These are phyloP conservation scores for Teratosphaeria zuluensis DNA, from an alignment of 2,329 filamentous ascomycete species.

Conservation along the genomic window DNA sequence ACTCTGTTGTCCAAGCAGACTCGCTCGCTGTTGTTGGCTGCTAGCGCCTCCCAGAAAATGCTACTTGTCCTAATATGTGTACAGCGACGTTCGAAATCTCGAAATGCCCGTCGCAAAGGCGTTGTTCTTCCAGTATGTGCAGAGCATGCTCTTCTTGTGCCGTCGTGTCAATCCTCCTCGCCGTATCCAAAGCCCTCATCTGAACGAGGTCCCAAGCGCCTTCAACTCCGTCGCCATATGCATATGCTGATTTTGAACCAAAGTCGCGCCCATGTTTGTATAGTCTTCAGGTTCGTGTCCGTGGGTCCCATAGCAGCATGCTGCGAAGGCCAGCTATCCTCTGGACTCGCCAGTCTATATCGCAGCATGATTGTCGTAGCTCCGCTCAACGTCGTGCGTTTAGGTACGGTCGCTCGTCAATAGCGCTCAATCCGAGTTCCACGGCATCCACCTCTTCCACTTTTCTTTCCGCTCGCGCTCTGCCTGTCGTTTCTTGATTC, in stretches of 20 bases:
- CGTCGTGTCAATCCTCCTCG: neutral
- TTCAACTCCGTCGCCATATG: neutral
- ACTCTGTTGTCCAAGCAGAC: neutral
- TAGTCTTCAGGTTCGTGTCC: neutral
- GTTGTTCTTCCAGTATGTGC: neutral
- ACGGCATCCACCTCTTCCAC: slow-evolving; percentile 12
- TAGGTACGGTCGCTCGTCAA: neutral
- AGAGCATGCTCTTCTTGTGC: neutral
- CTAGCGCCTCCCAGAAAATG: neutral
- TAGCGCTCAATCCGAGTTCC: slow-evolving; percentile 3
- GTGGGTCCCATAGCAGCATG: neutral
- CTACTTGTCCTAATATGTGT: neutral
- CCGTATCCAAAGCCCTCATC: neutral
- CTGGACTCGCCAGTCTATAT: neutral
- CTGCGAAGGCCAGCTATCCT: neutral
- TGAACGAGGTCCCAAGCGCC: neutral
- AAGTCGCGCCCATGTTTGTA: neutral
- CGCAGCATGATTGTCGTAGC: neutral
- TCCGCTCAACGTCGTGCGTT: neutral
- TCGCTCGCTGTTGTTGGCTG: neutral
- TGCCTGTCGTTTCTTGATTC: slow-evolving; percentile 7
- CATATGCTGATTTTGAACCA: neutral
- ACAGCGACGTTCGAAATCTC: neutral
- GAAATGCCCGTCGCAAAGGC: neutral
- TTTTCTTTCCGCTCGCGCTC: slow-evolving; percentile 6